A percentile compares a stretch with the other conserved stretches of the same genome.
These are phyloP conservation scores for Pseudoscleropodium purum DNA, from an alignment of 225 moss, liverwort and hornwort species.

Conservation along the genomic window DNA sequence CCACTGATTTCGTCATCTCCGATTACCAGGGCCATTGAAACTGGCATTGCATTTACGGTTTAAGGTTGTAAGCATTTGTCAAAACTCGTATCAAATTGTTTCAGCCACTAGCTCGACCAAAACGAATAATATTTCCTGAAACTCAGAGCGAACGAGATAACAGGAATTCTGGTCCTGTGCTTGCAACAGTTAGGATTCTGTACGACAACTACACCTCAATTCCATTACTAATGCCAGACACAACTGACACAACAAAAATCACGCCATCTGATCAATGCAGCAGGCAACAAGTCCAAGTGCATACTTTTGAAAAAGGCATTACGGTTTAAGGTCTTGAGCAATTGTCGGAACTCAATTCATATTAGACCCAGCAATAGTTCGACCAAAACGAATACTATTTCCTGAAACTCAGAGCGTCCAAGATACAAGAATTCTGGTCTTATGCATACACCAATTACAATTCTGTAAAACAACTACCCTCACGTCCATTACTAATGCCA, in stretches of 20 bases:
- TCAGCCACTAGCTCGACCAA: not conserved
- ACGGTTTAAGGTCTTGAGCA: not conserved
- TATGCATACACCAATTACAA: not conserved
- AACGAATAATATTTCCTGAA: not conserved
- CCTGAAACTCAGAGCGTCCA: not conserved
- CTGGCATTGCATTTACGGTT: no score
- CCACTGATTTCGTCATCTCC: not conserved
- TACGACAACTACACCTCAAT: not conserved
- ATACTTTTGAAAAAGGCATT: not conserved
- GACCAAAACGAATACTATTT: not conserved
- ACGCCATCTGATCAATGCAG: not conserved
- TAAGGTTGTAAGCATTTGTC: not conserved
- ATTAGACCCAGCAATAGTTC: not conserved
- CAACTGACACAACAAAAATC: not conserved
- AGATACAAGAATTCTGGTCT: not conserved
- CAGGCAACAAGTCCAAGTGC: not conserved
- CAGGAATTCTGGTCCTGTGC: not conserved
- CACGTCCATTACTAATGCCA: no score
- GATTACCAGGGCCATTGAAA: not conserved
- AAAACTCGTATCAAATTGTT: not conserved
- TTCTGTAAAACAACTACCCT: not conserved
- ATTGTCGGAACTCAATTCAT: not conserved
- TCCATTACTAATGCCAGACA: not conserved
- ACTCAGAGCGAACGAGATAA: not conserved
- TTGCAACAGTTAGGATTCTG: not conserved